These are phyloP conservation scores for Discostella stelligeroides DNA, from an alignment of 108 stramenopile genomes.

Conservation along the genomic window DNA sequence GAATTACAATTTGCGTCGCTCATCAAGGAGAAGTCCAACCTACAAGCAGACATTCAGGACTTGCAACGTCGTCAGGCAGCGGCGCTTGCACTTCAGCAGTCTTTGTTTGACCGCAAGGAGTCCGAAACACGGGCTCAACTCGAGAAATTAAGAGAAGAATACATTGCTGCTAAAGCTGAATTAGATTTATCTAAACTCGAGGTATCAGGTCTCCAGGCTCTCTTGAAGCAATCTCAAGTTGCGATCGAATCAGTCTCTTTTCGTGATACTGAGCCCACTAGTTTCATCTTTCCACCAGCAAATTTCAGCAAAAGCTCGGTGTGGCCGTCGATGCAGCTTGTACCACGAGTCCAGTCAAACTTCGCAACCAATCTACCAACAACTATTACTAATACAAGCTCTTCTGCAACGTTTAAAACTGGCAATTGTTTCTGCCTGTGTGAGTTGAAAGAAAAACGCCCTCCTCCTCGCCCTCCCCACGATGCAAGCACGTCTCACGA, in stretches of 20 bases:
- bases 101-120: neutral
- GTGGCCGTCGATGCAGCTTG: conserved; percentile 3
- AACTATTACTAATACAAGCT: neutral
- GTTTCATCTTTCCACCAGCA: neutral
- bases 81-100: conserved; percentile 12
- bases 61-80: conserved; percentile 7
- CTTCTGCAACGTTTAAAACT: neutral
- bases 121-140: conserved; percentile 9
- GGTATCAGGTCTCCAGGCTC: conserved; percentile 28
- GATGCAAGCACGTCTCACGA: neutral
- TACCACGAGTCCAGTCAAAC: neutral
- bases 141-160: conserved; percentile 6
- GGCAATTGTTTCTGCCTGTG: neutral
- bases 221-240: conserved; percentile 41
- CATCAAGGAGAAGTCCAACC: conserved; percentile 15
- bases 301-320: neutral
- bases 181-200: conserved; percentile 30
- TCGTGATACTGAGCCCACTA: conserved; percentile 10
- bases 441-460: too few species aligned
- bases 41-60: conserved; percentile 15
- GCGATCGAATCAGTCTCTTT: conserved; percentile 43
- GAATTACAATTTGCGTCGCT: conserved; percentile 20
- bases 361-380: neutral
- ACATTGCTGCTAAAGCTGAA: conserved; percentile 6
- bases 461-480: too few species aligned